Conservation (phyloP, 805 yeast species). For the Tetrapisispora fleetii region DNA sequence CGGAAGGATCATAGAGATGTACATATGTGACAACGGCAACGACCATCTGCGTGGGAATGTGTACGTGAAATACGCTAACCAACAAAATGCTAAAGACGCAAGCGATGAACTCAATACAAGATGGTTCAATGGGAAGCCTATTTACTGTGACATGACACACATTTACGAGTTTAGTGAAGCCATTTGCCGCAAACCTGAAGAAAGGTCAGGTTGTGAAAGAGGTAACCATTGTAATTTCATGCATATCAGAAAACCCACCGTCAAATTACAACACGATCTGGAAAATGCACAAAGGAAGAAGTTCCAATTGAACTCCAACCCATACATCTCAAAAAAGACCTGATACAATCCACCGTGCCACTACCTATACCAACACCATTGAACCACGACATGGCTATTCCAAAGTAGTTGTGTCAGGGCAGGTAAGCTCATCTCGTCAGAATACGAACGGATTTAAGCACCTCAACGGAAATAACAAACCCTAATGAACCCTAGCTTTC, state of each 20-base stretch:
- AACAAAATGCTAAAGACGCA: conserved; percentile 51
- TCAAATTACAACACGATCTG: conserved; percentile 34
- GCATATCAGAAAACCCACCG: conserved; percentile 57
- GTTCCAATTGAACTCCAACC: conserved; percentile 2
- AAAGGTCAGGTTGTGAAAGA: conserved; percentile 54
- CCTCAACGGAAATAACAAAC: not conserved
- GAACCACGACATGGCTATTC: too few relatives aligned
- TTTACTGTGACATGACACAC: conserved; percentile 71
- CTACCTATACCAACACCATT: too few relatives aligned
- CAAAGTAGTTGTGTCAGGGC: too few relatives aligned
- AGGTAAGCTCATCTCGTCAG: too few relatives aligned
- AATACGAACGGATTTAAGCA: not conserved
- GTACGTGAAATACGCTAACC: conserved; percentile 50
- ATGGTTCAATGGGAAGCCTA: conserved; percentile 76
- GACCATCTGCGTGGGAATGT: conserved; percentile 83
- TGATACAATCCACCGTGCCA: too few relatives aligned
- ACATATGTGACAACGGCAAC: conserved; percentile 75
- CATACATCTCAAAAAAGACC: not conserved
- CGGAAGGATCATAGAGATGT: conserved; percentile 48
- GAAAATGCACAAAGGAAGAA: conserved; percentile 32
- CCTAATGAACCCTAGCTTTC: not conserved
- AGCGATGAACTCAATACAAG: conserved; percentile 55
- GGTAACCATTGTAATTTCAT: conserved; percentile 81
- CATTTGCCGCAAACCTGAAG: conserved; percentile 58
- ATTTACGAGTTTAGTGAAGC: conserved; percentile 62